Evolutionary conservation across 345 rosid genomes (phyloP), one percentile per base, ranked within the genome.

Genomic region (Carallia brachiata): DNA sequence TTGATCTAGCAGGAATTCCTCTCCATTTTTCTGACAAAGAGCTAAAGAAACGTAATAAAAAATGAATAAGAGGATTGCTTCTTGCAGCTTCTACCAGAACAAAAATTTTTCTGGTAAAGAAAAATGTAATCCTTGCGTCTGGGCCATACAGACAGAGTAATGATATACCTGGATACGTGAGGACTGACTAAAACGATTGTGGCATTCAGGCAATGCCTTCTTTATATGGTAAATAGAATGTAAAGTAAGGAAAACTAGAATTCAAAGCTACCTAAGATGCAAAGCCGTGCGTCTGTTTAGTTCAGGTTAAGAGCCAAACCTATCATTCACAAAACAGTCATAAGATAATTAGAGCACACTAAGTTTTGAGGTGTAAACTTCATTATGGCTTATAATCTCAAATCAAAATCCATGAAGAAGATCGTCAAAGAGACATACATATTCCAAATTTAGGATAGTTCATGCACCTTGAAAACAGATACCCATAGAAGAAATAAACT

Each of bases 1-100:
- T 93, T 86, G 91, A 74, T 71, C 90, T 84, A 28, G 94, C 91
- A 4, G 97, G 97, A 77, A 93, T 89, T 75, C 98, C 98, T 78
- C 89, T 84, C 97, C 98, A 93, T 27, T 81, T 87, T 52, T 79
- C 92, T 97, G 88, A 84, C 50, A 84, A 75, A 77, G 67, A 63
- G 70, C 72, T 63, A 80, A 67, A 71, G 62, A 71, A 82, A 72
- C 72, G 82, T 78, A 50, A 75, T 80, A 79, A 63, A 65, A 56
- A 19, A 73, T 62, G 71, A 40, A 70, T 65, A 60, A 72, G 32
- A 48, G 61, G 67, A 58, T 53, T 59, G 64, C 69, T 68, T 37
- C 67, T 36, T 28, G 64, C 12, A 67, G 55, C 16, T 65, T 54
- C 23, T 40, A 18, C 36, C 47, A 32, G 37, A 39, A 58, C 39